Evolutionary conservation across 2,329 filamentous ascomycete genomes (phyloP).

Genomic region (Fusarium nodosum): DNA sequence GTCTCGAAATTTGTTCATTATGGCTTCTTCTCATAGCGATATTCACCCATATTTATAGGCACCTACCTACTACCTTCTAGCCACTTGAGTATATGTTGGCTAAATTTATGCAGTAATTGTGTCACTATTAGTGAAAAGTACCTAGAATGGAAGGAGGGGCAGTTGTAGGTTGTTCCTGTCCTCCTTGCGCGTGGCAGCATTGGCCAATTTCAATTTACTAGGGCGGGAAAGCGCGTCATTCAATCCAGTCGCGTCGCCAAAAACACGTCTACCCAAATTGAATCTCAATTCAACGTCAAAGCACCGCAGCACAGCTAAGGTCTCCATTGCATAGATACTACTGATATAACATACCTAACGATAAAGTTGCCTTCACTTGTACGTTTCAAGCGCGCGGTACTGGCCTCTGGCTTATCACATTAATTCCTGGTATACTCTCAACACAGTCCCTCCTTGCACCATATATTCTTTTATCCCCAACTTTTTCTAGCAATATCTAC

Average conservation of each 20-base stretch:
- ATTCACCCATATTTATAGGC: neutral
- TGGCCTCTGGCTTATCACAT: neutral
- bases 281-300: slow-evolving; percentile 38
- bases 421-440: slow-evolving; percentile 8
- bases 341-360: slow-evolving; percentile 23
- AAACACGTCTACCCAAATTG: slow-evolving; percentile 49
- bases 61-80: neutral
- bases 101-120: neutral
- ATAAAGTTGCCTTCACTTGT: slow-evolving; percentile 12
- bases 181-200: slow-evolving; percentile 2
- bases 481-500: slow-evolving; percentile 16
- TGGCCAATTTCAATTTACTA: slow-evolving; percentile 42
- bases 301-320: slow-evolving; percentile 22
- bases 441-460: neutral
- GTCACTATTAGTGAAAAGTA: neutral
- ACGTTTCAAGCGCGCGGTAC: slow-evolving; percentile 6
- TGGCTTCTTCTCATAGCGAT: neutral
- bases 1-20: neutral
- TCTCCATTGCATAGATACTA: slow-evolving; percentile 11
- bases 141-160: slow-evolving; percentile 40
- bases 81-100: neutral
- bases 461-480: slow-evolving; percentile 3
- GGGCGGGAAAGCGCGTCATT: slow-evolving; percentile 45
- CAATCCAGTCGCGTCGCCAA: slow-evolving; percentile 48
- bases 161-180: neutral